Conservation (phyloP, 306 rosid genomes). For the Quercus wislizeni region DNA sequence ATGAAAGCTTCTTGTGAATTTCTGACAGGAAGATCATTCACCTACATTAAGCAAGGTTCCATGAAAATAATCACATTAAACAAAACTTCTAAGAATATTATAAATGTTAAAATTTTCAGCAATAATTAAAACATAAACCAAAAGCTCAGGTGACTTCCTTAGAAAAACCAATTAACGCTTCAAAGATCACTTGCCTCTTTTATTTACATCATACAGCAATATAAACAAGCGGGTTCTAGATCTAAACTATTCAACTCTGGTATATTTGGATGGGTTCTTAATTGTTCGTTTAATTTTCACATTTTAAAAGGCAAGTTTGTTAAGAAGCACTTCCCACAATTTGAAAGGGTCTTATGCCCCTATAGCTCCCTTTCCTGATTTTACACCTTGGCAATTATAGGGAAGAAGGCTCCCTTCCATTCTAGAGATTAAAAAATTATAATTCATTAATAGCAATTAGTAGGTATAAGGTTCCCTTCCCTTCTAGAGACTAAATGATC, state of each 20-base stretch:
- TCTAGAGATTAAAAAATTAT: neutral
- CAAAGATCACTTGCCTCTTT: neutral
- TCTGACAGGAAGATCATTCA: constrained; percentile 79
- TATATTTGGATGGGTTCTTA: neutral
- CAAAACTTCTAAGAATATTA: neutral
- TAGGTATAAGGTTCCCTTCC: no score
- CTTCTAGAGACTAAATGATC: neutral
- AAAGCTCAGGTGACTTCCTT: neutral
- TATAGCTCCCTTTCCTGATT: neutral
- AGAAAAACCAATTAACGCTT: neutral
- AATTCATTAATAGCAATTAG: neutral
- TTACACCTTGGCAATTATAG: neutral
- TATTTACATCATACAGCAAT: neutral
- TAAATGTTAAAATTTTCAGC: neutral
- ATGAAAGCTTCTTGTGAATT: constrained; percentile 89
- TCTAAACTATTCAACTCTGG: neutral
- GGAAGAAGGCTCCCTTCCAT: neutral
- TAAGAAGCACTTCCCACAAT: neutral
- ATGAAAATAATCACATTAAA: constrained; percentile 5
- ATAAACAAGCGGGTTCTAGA: neutral
- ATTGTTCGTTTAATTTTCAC: neutral
- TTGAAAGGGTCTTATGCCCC: neutral
- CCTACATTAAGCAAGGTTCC: constrained; percentile 39
- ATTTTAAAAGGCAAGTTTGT: neutral
- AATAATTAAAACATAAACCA: constrained; percentile 1